Percentiles rank a stretch among this genome's conserved stretches.
Conservation (phyloP, 331 rosid genomes). For the Acacia concinna region DNA sequence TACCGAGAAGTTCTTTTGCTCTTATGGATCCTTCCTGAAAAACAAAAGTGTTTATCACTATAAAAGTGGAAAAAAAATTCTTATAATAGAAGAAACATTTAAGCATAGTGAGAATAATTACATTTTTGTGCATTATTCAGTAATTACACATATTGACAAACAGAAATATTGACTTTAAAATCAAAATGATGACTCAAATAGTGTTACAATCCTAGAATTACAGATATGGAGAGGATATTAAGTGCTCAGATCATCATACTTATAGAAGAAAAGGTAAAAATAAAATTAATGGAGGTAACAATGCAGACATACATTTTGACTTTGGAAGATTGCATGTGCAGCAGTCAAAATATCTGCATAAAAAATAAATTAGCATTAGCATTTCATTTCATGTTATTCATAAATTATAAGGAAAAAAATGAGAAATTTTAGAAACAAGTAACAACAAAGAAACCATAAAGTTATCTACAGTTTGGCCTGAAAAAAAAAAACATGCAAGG, state of each 20-base stretch:
- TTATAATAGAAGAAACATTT: slow-evolving; percentile 9
- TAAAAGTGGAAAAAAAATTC: slow-evolving; percentile 21
- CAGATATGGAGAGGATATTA: neutral
- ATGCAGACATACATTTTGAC: slow-evolving; percentile 64
- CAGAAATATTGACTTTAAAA: neutral
- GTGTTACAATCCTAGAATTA: neutral
- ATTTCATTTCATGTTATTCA: slow-evolving; percentile 16
- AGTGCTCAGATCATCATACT: neutral
- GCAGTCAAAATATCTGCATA: slow-evolving; percentile 81
- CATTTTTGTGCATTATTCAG: slow-evolving; percentile 9
- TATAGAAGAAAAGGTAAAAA: slow-evolving; percentile 8
- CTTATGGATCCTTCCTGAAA: slow-evolving; percentile 80
- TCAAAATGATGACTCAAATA: slow-evolving; percentile 6
- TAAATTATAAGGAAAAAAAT: slow-evolving; percentile 15
- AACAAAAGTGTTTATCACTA: slow-evolving; percentile 22
- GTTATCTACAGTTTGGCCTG: neutral
- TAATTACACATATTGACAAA: slow-evolving; percentile 16
- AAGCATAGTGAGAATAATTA: slow-evolving; percentile 13
- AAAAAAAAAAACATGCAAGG: slow-evolving; percentile 10
- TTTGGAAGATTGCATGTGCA: slow-evolving; percentile 73
- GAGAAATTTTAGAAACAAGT: neutral
- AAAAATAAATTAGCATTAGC: slow-evolving; percentile 36
- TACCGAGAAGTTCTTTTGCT: slow-evolving; percentile 75
- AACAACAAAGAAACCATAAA: neutral
- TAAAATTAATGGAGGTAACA: slow-evolving; percentile 12